Conservation (phyloP, 208 protist genomes). For the Leishmania arabica region DNA sequence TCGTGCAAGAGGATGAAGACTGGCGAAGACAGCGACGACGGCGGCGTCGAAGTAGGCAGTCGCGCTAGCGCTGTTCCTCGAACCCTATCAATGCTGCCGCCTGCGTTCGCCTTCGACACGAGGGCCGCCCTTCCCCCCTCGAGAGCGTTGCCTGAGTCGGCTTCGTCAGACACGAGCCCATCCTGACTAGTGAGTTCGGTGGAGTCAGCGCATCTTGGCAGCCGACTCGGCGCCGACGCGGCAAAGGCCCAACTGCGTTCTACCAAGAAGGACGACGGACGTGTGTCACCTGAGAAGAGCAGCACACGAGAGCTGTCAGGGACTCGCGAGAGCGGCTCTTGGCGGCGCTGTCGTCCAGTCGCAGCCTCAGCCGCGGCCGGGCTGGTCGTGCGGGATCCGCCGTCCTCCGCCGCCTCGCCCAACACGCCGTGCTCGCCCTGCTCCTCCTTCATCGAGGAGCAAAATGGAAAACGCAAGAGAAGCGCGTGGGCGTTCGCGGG, state of each 20-base stretch:
- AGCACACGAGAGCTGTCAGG: conserved; percentile 53
- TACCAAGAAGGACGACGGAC: conserved; percentile 69
- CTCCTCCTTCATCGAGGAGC: too few species aligned
- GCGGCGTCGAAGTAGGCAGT: background rate
- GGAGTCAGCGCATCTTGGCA: background rate
- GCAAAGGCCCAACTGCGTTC: conserved; percentile 62
- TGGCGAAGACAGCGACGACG: background rate
- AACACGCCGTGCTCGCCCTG: background rate
- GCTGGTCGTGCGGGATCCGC: background rate
- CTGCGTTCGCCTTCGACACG: background rate
- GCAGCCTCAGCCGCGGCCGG: background rate
- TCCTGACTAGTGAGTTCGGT: background rate
- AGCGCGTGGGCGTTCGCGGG: conserved; percentile 86
- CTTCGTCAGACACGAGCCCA: background rate
- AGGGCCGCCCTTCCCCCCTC: background rate
- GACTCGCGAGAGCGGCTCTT: background rate
- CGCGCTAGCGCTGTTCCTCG: background rate
- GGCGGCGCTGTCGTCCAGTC: background rate
- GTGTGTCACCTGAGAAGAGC: conserved; percentile 93
- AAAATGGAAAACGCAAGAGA: conserved; percentile 74
- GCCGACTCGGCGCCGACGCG: background rate
- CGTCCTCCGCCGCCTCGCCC: background rate
- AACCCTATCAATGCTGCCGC: background rate
- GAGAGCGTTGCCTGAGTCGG: background rate
- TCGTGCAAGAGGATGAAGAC: conserved; percentile 92